Evolutionary conservation across 495 filamentous ascomycete genomes (phyloP).

Genomic region (Parathielavia appendiculata): DNA sequence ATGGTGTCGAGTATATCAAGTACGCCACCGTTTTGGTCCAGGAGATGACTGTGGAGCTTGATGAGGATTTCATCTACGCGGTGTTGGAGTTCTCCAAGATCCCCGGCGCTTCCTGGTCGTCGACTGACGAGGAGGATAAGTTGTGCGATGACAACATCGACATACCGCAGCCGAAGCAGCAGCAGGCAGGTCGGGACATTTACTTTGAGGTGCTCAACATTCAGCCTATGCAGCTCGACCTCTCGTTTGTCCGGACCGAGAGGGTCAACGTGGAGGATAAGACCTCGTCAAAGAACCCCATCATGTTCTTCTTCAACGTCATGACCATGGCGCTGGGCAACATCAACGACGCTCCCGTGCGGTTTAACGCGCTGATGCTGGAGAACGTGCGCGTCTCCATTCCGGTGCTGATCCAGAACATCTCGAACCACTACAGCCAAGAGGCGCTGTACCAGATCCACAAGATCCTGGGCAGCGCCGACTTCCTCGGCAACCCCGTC

Average conservation of each 20-base stretch:
- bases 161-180: constrained; percentile 84
- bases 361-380: constrained; percentile 86
- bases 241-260: constrained; percentile 95
- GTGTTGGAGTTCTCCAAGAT: constrained; percentile 93
- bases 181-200: constrained; percentile 80
- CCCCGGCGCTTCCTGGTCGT: constrained; percentile 86
- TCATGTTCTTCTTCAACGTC: constrained; percentile 98
- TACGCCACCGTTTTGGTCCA: constrained; percentile 90
- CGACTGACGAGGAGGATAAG: constrained; percentile 69
- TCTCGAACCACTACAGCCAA: constrained; percentile 91
- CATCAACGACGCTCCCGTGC: constrained; percentile 92
- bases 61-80: constrained; percentile 96
- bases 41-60: constrained; percentile 96
- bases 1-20: constrained; percentile 97
- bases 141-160: constrained; percentile 86
- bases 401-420: constrained; percentile 72
- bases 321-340: constrained; percentile 99
- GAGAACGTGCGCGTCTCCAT: constrained; percentile 93
- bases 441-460: constrained; percentile 93
- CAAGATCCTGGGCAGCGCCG: constrained; percentile 91
- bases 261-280: constrained; percentile 94
- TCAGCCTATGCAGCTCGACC: constrained; percentile 94
- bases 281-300: constrained; percentile 78
- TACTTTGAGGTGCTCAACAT: constrained; percentile 97
- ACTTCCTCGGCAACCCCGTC: constrained; percentile 98